Base-by-base conservation (phyloP, 2,329 filamentous ascomycete species). In the Paraconiothyrium brasiliense region DNA sequence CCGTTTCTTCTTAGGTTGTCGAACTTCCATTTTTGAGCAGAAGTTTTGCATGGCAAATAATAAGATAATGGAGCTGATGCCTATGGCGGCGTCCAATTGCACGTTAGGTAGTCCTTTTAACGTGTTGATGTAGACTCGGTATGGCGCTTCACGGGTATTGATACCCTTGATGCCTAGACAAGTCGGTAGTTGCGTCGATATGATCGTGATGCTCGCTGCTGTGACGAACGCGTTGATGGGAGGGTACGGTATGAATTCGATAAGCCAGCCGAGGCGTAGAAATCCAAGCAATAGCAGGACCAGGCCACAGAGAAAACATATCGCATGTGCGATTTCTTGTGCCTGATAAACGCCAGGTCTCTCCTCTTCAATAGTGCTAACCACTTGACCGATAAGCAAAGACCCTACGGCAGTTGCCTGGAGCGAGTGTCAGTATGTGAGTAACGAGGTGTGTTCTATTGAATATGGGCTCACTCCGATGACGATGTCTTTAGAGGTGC, bases 151-250 rank as follows among this genome's bases (percentile, higher is more conserved):
- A 67, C 92, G 85, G 4, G 89, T 95, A 62, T 89, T 87, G 76
- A 94, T 89, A 24, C 86, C 86, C 0, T 83, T 85, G 72, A 97
- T 89, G 4, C 95, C 94, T 80, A 98, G 86, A 78, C 97, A 81
- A 1, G 86, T 85, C 0, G 92, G 90, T 5, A 97, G 84, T 77
- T 98, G 94, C 35, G 94, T 94, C 22, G 89, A 86, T 8, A 88
- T 89, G 75, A 98, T 98, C 71, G 88, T 97, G 76, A 98, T 86
- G 61, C 94, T 93, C 5, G 94, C 97, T 2, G 94, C 94, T 0
- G 95, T 98, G 92, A 98, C 97, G 83, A 97, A 98, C 2, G 95
- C 93, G 0, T 92, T 94, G 57, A 98, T 92, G 0, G 94, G 92
- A 1, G 93, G 90, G 59, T 97, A 87, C 1, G 95, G 92, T 71